These are phyloP conservation scores for Blepharisma japonicum DNA, from an alignment of 73 alveolate genomes.

Conservation along the genomic window DNA sequence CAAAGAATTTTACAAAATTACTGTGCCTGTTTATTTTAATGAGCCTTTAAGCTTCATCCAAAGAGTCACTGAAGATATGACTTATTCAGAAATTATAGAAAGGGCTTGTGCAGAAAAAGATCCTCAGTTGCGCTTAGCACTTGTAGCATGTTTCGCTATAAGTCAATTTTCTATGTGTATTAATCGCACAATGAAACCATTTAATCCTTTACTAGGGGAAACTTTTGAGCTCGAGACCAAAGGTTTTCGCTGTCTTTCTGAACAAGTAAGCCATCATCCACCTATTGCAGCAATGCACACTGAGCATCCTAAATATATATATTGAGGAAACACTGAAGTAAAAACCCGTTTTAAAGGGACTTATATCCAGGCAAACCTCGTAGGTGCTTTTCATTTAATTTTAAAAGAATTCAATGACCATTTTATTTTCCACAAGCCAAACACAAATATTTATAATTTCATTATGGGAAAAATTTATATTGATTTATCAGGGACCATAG, in stretches of 20 bases:
- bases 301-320: conserved; percentile 69
- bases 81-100: conserved; percentile 64
- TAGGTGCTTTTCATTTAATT: conserved; percentile 72
- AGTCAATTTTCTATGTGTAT: conserved; percentile 64
- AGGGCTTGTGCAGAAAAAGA: conserved; percentile 73
- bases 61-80: conserved; percentile 84
- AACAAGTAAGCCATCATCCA: conserved; percentile 92
- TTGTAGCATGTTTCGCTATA: conserved; percentile 74
- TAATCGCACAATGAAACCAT: conserved; percentile 87
- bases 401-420: conserved; percentile 74
- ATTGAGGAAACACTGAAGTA: conserved; percentile 85
- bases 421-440: conserved; percentile 74
- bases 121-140: conserved; percentile 69
- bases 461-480: conserved; percentile 75
- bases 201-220: conserved; percentile 94
- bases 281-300: conserved; percentile 92
- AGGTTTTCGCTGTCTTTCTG: conserved; percentile 67
- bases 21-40: conserved; percentile 87
- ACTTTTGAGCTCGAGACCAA: conserved; percentile 79
- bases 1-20: conserved; percentile 33
- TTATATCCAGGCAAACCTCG: conserved; percentile 75
- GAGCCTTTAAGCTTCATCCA: conserved; percentile 94
- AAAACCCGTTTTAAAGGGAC: conserved; percentile 81
- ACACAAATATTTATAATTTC: conserved; percentile 72
- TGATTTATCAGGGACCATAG: conserved; percentile 83